Conservation (phyloP, 1,139 yeast species). For the Magnusiomyces tetraspermus region DNA sequence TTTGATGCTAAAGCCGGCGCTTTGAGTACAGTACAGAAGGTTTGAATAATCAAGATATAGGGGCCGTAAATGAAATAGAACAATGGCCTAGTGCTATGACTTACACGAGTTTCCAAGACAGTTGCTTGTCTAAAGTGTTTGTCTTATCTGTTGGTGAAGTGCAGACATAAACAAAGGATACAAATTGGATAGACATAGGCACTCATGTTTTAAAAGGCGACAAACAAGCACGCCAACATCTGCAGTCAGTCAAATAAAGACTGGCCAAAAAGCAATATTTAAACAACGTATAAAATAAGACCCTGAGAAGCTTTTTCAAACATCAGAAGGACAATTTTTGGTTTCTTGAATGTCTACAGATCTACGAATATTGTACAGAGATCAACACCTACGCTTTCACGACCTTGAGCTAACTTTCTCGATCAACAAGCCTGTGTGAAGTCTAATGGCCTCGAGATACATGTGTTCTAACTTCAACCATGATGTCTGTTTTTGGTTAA, state of each 20-base stretch:
- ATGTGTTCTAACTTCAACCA: too few species aligned
- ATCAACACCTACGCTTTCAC: too few species aligned
- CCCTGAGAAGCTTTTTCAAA: not conserved
- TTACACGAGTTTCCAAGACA: not conserved
- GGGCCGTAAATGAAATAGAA: too few species aligned
- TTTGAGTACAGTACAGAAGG: too few species aligned
- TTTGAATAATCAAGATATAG: too few species aligned
- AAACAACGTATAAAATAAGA: not conserved
- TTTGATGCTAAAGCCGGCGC: too few species aligned
- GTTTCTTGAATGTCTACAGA: not conserved
- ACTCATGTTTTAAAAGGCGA: not conserved
- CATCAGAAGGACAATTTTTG: not conserved
- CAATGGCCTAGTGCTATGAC: too few species aligned
- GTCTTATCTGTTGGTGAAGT: not conserved
- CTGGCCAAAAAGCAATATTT: not conserved
- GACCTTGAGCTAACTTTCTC: too few species aligned
- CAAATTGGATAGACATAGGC: not conserved
- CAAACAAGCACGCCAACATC: not conserved
- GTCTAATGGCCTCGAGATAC: too few species aligned
- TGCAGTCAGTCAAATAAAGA: not conserved
- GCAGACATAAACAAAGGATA: not conserved
- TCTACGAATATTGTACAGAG: too few species aligned
- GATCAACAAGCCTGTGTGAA: too few species aligned
- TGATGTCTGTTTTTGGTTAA: too few species aligned
- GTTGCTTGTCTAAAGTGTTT: not conserved